These are phyloP conservation scores for Penicillium sp. DNA, from an alignment of 2,329 filamentous ascomycete genomes.

Conservation along the genomic window DNA sequence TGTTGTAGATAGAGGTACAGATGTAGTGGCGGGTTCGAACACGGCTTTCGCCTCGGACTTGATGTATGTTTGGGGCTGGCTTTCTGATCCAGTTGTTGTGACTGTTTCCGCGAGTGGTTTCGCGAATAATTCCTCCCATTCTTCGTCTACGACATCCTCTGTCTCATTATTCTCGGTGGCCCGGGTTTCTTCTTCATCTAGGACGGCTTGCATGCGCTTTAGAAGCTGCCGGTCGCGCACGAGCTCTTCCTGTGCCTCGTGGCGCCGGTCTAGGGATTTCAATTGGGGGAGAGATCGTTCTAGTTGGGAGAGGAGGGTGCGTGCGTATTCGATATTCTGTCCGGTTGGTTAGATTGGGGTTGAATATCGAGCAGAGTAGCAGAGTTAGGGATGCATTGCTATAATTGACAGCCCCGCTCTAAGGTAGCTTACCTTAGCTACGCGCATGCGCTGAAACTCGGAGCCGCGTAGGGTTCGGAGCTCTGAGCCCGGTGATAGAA, in stretches of 20 bases:
- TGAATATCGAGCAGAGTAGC: not conserved
- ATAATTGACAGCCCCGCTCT: not conserved
- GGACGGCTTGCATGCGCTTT: slow-evolving; percentile 31
- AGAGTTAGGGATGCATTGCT: not conserved
- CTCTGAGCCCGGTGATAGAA: slow-evolving; percentile 41
- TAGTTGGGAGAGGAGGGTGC: slow-evolving; percentile 41
- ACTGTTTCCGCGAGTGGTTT: slow-evolving; percentile 24
- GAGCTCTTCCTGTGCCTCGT: slow-evolving; percentile 42
- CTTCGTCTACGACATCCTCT: slow-evolving; percentile 20
- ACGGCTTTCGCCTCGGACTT: not conserved
- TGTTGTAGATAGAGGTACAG: slow-evolving; percentile 9
- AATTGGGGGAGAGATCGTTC: slow-evolving; percentile 42
- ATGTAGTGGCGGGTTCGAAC: not conserved
- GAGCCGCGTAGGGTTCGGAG: slow-evolving; percentile 39
- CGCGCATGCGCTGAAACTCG: slow-evolving; percentile 44
- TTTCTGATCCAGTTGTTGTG: not conserved
- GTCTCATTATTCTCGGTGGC: slow-evolving; percentile 18
- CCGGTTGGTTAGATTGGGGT: not conserved
- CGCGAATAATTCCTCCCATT: slow-evolving; percentile 28
- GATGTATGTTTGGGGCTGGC: not conserved
- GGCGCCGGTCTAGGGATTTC: slow-evolving; percentile 39
- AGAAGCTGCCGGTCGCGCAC: slow-evolving; percentile 38
- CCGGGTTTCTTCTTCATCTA: slow-evolving; percentile 34
- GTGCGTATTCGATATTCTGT: slow-evolving; percentile 48
- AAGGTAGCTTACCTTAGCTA: slow-evolving; percentile 34